A percentile compares a stretch with the other conserved stretches of the same genome.
These are phyloP conservation scores for Blastobotrys apis DNA, from an alignment of 1,139 yeast genomes.

Conservation along the genomic window DNA sequence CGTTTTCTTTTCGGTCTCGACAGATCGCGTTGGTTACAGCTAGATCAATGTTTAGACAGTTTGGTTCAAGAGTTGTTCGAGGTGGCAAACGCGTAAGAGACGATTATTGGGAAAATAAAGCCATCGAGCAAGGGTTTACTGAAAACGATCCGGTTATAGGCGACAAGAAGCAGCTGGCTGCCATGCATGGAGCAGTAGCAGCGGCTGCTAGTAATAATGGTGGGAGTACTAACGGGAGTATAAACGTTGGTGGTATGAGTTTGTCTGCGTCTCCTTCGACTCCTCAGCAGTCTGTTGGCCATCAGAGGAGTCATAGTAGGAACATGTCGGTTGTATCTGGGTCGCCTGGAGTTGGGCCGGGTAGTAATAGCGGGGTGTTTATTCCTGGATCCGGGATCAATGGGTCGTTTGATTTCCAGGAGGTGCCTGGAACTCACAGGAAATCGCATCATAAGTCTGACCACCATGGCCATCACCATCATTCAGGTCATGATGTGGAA, in stretches of 20 bases:
- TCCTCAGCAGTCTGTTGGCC: no score
- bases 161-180: conserved; percentile 1
- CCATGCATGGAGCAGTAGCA: not conserved
- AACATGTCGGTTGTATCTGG: not conserved
- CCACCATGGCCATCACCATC: not conserved
- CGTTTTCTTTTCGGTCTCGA: conserved; percentile 63
- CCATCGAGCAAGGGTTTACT: conserved; percentile 54
- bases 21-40: conserved; percentile 60
- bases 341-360: not conserved
- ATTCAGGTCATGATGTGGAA: conserved; percentile 2
- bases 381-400: conserved; percentile 31
- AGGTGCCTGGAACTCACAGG: conserved; percentile 8
- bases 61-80: conserved; percentile 63
- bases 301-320: not conserved
- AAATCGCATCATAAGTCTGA: not conserved
- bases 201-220: not conserved
- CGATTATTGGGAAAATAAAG: conserved; percentile 74
- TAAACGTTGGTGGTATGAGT: not conserved
- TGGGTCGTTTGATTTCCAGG: conserved; percentile 32
- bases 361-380: conserved; percentile 17
- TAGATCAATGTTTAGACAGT: conserved; percentile 60
- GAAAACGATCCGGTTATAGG: conserved; percentile 41
- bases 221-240: not conserved
- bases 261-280: not conserved
- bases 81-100: conserved; percentile 64